Percentiles rank a stretch among this genome's conserved stretches.
Conservation (phyloP, 352 stramenopile species). For the Globisporangium nodosum region DNA sequence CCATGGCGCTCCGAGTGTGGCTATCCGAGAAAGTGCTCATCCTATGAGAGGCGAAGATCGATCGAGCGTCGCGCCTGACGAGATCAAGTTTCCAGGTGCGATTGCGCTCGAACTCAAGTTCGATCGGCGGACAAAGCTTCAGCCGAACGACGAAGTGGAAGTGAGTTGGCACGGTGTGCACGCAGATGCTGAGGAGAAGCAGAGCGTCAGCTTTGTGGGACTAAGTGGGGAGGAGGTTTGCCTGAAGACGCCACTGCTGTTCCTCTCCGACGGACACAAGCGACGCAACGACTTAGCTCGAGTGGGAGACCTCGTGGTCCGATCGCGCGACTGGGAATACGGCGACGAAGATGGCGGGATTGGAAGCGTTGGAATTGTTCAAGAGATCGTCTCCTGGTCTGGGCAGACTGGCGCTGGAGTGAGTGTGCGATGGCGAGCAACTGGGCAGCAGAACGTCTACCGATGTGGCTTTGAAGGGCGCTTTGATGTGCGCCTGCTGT, state of each 20-base stretch:
- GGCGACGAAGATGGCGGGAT: constrained; percentile 62
- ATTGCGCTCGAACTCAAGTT: constrained; percentile 66
- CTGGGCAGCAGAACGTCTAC: constrained; percentile 36
- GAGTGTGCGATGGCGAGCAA: constrained; percentile 47
- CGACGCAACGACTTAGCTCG: constrained; percentile 19
- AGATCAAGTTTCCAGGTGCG: constrained; percentile 37
- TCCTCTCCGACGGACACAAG: constrained; percentile 28
- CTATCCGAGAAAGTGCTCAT: constrained; percentile 51
- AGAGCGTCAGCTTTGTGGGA: constrained; percentile 18
- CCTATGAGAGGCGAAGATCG: constrained; percentile 17
- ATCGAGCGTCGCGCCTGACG: constrained; percentile 7
- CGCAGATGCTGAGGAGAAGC: neutral
- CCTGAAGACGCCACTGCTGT: constrained; percentile 27
- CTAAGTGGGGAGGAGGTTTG: constrained; percentile 28
- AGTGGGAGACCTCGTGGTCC: constrained; percentile 45
- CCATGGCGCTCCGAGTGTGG: constrained; percentile 22
- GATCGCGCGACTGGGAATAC: constrained; percentile 67
- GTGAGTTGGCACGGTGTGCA: neutral
- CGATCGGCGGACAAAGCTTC: constrained; percentile 48
- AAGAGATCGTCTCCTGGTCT: constrained; percentile 51
- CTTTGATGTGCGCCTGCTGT: constrained; percentile 52
- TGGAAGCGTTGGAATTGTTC: constrained; percentile 48
- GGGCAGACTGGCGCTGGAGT: constrained; percentile 43
- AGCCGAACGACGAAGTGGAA: constrained; percentile 22
- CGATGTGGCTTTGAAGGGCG: constrained; percentile 51